Evolutionary conservation across 1,139 yeast species (phyloP), one percentile per base, ranked within the genome.

Genomic region (Sporopachydermia cereana): DNA sequence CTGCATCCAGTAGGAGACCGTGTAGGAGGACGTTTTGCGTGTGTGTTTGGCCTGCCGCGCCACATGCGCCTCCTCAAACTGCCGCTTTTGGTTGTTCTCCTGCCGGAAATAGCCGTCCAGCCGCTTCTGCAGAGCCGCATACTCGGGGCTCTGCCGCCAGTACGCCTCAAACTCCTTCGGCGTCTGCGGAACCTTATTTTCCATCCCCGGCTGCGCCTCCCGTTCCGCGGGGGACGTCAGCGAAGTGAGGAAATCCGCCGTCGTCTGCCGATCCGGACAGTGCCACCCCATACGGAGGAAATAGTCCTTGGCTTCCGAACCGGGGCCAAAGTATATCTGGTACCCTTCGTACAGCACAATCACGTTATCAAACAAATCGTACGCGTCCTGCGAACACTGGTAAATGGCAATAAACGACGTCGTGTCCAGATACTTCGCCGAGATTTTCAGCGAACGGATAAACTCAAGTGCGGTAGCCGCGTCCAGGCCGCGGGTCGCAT

Each of bases 221-320:
- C 93, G 74, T 60, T 82, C 93, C 3, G 69, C 63, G 4, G 94
- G 89, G 54, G 79, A 79, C 2, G 94, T 82, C 44, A 84, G 67
- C 1, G 93, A 77, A 1, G 95, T 84, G 56, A 85, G 67, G 61
- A 75, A 85, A 60, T 85, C 95, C 16, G 89, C 85, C 48, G 91
- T 80, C 7, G 94, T 81, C 65, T 82, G 88, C 61, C 95, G 77
- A 39, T 72, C 69, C 34, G 85, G 82, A 57, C 86, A 82, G 14
- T 69, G 70, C 60, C 76, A 82, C 34, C 93, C 93, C 84, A 82
- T 77, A 34, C 69, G 69, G 46, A 64, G 57, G 59, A 82, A 82
- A 61, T 68, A 82, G 36, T 66, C 65, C 53, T 74, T 78, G 3
- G 91, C 94, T 25, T 65, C 59, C 16, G 61, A 60, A 14, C 77